phyloP scores from a whole-genome alignment of 1,139 yeast species.

The Diutina pseudorugosa region DNA sequence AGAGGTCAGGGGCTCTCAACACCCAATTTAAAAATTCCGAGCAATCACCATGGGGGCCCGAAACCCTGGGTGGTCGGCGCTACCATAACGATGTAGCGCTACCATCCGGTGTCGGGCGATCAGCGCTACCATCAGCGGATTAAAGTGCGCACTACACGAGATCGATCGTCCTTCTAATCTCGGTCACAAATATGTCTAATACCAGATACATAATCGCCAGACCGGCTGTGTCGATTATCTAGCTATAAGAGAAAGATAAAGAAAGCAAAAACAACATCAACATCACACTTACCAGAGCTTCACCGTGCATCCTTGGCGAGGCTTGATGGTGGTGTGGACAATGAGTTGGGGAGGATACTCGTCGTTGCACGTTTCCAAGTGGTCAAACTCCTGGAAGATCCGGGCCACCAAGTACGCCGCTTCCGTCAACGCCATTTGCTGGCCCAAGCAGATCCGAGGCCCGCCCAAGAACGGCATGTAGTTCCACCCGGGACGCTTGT shows the following conservation, averaged over 20 bases:
- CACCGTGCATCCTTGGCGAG: neutral
- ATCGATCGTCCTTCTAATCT: no score
- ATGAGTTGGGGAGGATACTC: neutral
- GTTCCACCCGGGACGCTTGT: neutral
- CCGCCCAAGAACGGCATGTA: slow-evolving; percentile 41
- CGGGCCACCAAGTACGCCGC: slow-evolving; percentile 3
- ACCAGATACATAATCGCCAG: neutral
- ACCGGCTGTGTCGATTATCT: neutral
- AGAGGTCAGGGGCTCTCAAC: no score
- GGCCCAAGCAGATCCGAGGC: slow-evolving; percentile 38
- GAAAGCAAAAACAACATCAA: no score
- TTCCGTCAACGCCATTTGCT: slow-evolving; percentile 1
- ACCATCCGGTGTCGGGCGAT: no score
- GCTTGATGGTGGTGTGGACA: neutral
- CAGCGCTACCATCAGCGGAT: no score
- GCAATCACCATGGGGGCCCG: no score
- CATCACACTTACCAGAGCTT: neutral
- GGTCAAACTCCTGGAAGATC: neutral
- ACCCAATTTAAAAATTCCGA: no score
- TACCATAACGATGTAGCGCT: no score
- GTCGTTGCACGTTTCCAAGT: neutral
- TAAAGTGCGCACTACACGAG: no score
- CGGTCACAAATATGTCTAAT: no score
- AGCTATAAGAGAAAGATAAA: no score
- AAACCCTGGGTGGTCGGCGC: no score